Base-by-base conservation (phyloP, 2,329 filamentous ascomycete genomes). In the Alternaria rosae region DNA sequence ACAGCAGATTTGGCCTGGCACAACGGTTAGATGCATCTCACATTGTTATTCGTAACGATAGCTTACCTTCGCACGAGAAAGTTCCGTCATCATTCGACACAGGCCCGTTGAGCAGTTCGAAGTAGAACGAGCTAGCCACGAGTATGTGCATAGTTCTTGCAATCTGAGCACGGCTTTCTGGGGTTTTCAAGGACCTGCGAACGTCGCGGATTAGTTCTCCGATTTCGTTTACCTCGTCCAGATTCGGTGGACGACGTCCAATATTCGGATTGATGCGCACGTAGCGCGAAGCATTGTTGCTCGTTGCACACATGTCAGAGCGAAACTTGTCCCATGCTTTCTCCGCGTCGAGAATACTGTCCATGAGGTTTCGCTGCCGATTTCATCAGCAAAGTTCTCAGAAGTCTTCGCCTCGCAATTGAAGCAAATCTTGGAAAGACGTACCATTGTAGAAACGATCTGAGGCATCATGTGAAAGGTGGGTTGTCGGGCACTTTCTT, bases 51-150 rank as follows among this genome's bases (percentile, higher is more conserved):
- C 15, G 13, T 15, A 20, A 44, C 6, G 42, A 23, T 44, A 7
- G 12, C 12, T 11, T 54, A 62, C 62, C 62, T 26, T 20, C 12
- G 21, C 42, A 57, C 12, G 38, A 25, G 21, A 26, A 50, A 11
- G 30, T 48, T 13, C 50, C 41, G 28, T 53, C 52, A 12, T 25
- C 21, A 12, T 54, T 28, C 4, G 21, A 25, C 13, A 45, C 20
- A 4, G 52, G 17, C 3, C 23, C 32, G 11, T 45, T 25, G 13
- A 12, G 20, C 7, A 44, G 20, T 25, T 72, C 64, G 51, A 68
- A 71, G 48, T 68, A 71, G 66, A 72, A 71, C 21, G 57, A 61
- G 7, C 67, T 66, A 15, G 69, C 64, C 2, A 70, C 63, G 15
- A 72, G 43, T 5, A 55, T 43, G 21, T 57, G 58, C 3, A 61